Evolutionary conservation across 164 flowering plant genomes (phyloP).

Genomic region (Umbilicus rupestris): DNA sequence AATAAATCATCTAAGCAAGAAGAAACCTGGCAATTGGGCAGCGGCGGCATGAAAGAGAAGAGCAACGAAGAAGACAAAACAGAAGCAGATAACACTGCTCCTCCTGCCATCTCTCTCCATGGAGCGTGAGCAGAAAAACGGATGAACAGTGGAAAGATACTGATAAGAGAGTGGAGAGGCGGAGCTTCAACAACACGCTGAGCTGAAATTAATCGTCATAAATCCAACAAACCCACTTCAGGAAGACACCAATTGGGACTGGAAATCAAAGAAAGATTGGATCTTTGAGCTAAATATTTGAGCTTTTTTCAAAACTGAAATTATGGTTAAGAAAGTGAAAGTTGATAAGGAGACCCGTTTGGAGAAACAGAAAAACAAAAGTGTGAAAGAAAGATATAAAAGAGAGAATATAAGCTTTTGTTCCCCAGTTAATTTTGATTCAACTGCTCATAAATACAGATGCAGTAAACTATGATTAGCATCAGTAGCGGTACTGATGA

Average conservation of each 20-base stretch:
- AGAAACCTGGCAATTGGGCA: conserved; percentile 3
- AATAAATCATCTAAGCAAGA: neutral
- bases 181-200: neutral
- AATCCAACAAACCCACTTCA: conserved; percentile 1
- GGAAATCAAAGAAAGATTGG: conserved; percentile 4
- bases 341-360: neutral
- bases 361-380: neutral
- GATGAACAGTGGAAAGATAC: neutral
- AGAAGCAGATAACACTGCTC: neutral
- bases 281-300: neutral
- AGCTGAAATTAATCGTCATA: neutral
- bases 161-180: neutral
- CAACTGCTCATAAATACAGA: neutral
- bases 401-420: conserved; percentile 3
- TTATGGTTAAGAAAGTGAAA: neutral
- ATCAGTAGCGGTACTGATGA: neutral
- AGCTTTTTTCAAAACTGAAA: neutral
- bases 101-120: neutral
- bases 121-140: neutral
- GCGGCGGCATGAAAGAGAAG: neutral
- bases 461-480: neutral
- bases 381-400: neutral
- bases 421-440: neutral
- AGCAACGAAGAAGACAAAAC: neutral
- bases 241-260: neutral